A percentile compares a stretch with the other conserved stretches of the same genome.
These are phyloP conservation scores for Pleurotus tuoliensis DNA, from an alignment of 768 basidiomycete genomes.

Conservation along the genomic window DNA sequence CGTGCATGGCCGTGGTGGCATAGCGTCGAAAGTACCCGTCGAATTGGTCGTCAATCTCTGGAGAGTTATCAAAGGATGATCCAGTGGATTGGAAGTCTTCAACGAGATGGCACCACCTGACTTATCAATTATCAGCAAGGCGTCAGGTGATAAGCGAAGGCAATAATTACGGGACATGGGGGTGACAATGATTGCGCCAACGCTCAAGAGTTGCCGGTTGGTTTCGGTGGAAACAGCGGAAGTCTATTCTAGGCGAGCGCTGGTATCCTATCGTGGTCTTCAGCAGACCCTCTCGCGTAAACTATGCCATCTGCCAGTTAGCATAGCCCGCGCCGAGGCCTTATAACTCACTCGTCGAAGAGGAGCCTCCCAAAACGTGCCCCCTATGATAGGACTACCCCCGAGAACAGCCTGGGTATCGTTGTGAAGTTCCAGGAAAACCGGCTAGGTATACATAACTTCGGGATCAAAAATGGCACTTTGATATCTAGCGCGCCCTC, in stretches of 20 bases:
- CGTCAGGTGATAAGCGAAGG: neutral
- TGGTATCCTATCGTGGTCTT: too few relatives aligned
- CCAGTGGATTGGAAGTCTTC: conserved; percentile 22
- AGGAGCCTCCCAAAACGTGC: conserved; percentile 16
- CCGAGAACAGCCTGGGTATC: conserved; percentile 13
- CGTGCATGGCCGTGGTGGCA: conserved; percentile 19
- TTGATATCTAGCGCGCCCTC: conserved; percentile 1
- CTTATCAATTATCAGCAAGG: neutral
- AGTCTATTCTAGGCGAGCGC: conserved; percentile 9
- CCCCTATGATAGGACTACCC: conserved; percentile 13
- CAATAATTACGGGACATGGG: conserved; percentile 19
- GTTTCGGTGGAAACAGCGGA: neutral
- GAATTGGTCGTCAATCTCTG: conserved; percentile 19
- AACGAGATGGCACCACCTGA: conserved; percentile 23
- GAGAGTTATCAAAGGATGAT: conserved; percentile 19
- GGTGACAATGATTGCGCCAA: conserved; percentile 16
- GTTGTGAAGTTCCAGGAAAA: conserved; percentile 20
- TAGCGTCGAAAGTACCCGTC: conserved; percentile 18
- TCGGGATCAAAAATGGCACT: conserved; percentile 7
- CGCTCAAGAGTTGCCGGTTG: conserved; percentile 15
- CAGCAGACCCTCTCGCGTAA: too few relatives aligned
- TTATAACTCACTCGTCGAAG: conserved; percentile 21
- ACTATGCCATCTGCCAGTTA: too few relatives aligned
- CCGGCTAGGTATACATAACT: neutral
- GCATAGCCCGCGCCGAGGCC: too few relatives aligned